Conservation (phyloP, 2,329 filamentous ascomycete genomes). For the Ascochyta pisi region DNA sequence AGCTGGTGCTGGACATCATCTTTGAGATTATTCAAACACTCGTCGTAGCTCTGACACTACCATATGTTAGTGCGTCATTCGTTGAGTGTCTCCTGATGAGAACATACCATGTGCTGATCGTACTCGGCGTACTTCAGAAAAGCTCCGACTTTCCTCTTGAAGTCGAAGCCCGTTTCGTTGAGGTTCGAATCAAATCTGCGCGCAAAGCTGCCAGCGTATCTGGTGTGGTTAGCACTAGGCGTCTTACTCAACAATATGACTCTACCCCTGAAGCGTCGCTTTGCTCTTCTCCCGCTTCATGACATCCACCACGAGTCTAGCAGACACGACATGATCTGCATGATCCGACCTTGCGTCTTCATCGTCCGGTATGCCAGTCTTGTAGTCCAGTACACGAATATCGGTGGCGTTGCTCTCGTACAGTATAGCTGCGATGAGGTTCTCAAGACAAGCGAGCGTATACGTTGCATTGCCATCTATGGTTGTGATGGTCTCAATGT, state of each 20-base stretch:
- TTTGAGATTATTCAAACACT: constrained; percentile 21
- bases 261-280: constrained; percentile 21
- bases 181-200: constrained; percentile 24
- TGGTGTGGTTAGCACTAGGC: constrained; percentile 5
- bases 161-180: constrained; percentile 14
- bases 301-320: constrained; percentile 35
- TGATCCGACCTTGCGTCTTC: constrained; percentile 29
- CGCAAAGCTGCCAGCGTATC: constrained; percentile 30
- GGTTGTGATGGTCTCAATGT: constrained; percentile 26
- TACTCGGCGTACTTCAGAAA: constrained; percentile 33
- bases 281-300: constrained; percentile 21
- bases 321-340: constrained; percentile 35
- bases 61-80: neutral
- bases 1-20: neutral
- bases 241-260: neutral
- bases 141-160: constrained; percentile 22
- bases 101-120: constrained; percentile 31
- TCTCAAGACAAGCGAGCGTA: constrained; percentile 27
- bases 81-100: neutral
- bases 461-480: constrained; percentile 30
- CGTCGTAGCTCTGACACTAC: constrained; percentile 28
- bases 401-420: constrained; percentile 21
- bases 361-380: constrained; percentile 20
- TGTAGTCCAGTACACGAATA: constrained; percentile 33
- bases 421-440: constrained; percentile 26